Base-by-base conservation (phyloP, 148 eudicot genomes). In the Chenopodium album region DNA sequence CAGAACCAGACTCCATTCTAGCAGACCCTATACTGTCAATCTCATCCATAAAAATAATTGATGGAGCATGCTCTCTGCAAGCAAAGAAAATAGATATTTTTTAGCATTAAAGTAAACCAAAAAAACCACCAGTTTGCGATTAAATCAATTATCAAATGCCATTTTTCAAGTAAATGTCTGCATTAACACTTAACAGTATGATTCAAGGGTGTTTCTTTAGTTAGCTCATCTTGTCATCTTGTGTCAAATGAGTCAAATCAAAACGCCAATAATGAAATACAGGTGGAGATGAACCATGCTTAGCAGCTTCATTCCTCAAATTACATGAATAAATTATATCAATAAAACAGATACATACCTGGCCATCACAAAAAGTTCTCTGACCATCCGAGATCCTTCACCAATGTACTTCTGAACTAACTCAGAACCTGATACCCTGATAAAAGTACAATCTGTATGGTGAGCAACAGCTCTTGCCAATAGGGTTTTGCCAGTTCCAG, bases 381-480 rank as follows among this genome's bases (percentile, higher is more conserved):
- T 81, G 74, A 92, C 94, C 94, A 92, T 92, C 46, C 94, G 85
- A 70, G 94, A 90, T 47, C 94, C 94, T 85, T 92, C 94, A 22
- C 94, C 94, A 66, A 92, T 90, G 66, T 92, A 92, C 76, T 92
- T 92, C 84, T 95, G 98, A 46, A 95, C 98, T 69, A 93, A 81
- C 86, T 95, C 97, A 56, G 98, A 93, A 17, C 98, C 98, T 80
- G 97, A 93, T 81, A 95, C 95, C 90, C 97, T 92, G 70, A 95
- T 92, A 80, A 95, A 95, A 29, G 98, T 95, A 83, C 97, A 93
- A 76, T 95, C 95, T 60, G 97, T 95, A 74, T 95, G 98, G 79
- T 93, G 95, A 54, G 98, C 98, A 84, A 93, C 97, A 74, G 95
- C 98, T 85, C 98, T 93, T 1, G 98, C 97, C 84, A 93, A 88